Conservation (phyloP, 2,329 filamentous ascomycete genomes). For the Byssochlamys sp. region DNA sequence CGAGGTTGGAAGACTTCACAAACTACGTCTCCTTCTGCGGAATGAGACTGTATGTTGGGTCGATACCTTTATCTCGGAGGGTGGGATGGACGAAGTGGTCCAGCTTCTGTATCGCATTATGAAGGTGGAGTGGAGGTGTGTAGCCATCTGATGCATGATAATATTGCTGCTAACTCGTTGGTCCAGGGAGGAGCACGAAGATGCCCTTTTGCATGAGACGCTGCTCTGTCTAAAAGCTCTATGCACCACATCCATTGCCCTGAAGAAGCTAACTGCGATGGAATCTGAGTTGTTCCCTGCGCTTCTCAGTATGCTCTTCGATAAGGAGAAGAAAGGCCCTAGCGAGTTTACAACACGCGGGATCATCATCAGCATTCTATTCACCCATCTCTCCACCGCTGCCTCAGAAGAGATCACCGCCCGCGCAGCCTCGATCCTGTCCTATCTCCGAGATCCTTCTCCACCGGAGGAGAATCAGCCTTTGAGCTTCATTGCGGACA, state of each 20-base stretch:
- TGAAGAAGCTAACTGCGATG: constrained; percentile 71
- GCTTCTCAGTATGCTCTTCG: constrained; percentile 79
- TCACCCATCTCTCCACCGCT: constrained; percentile 72
- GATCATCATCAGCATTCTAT: constrained; percentile 79
- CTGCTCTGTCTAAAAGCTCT: constrained; percentile 88
- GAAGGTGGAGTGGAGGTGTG: constrained; percentile 88
- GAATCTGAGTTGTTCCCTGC: constrained; percentile 76
- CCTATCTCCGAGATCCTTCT: constrained; percentile 69
- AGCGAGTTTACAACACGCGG: constrained; percentile 90
- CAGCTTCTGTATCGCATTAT: constrained; percentile 81
- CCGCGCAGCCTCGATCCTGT: constrained; percentile 64
- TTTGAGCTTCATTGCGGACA: constrained; percentile 77
- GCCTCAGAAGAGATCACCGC: constrained; percentile 51
- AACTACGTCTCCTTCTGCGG: constrained; percentile 74
- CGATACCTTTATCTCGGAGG: constrained; percentile 76
- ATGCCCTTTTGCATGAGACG: constrained; percentile 81
- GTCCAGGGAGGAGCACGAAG: constrained; percentile 81
- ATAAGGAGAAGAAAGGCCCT: constrained; percentile 94
- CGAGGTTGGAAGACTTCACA: constrained; percentile 91
- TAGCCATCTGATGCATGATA: constrained; percentile 1
- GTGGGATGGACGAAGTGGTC: constrained; percentile 87
- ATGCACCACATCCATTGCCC: constrained; percentile 78
- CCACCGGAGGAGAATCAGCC: constrained; percentile 67
- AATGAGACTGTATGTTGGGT: constrained; percentile 97
- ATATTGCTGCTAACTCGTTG: background rate